A percentile compares a stretch with the other conserved stretches of the same genome.
Evolutionary conservation across 164 flowering plant genomes (phyloP).

Genomic region (Piper longum): DNA sequence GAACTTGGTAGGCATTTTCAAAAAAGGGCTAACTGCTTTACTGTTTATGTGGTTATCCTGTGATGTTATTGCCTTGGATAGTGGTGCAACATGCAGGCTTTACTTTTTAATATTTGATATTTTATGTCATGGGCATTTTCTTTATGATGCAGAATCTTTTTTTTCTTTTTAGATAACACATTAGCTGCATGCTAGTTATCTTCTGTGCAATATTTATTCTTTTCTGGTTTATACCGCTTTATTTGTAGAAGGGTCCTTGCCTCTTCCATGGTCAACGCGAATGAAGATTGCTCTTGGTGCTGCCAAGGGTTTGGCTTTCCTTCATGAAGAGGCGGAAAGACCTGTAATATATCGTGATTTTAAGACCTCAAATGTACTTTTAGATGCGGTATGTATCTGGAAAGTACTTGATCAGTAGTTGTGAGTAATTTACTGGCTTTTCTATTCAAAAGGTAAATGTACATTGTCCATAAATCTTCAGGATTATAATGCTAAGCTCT

Average conservation of each 20-base stretch:
- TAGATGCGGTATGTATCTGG: conserved; percentile 27
- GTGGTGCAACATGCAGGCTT: too few relatives aligned
- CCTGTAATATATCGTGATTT: conserved; percentile 35
- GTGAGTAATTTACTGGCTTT: neutral
- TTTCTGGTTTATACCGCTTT: conserved; percentile 16
- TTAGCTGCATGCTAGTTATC: neutral
- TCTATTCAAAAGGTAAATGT: neutral
- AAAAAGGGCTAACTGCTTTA: too few relatives aligned
- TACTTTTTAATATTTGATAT: too few relatives aligned
- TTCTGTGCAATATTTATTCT: conserved; percentile 12
- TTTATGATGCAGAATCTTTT: too few relatives aligned
- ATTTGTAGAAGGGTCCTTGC: conserved; percentile 26
- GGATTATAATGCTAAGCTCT: conserved; percentile 76
- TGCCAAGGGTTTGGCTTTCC: conserved; percentile 34
- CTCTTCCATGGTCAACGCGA: conserved; percentile 32
- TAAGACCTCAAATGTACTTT: conserved; percentile 30
- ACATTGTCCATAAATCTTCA: conserved; percentile 12
- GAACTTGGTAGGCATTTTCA: too few relatives aligned
- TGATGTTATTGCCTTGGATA: too few relatives aligned
- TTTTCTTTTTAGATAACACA: too few relatives aligned
- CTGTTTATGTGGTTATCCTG: too few relatives aligned
- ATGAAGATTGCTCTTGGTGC: conserved; percentile 38
- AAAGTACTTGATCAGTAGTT: neutral
- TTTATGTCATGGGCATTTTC: too few relatives aligned
- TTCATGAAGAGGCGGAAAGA: conserved; percentile 35